A percentile compares a stretch with the other conserved stretches of the same genome.
Evolutionary conservation across 345 rosid genomes (phyloP).

Genomic region (Acer yangbiense): DNA sequence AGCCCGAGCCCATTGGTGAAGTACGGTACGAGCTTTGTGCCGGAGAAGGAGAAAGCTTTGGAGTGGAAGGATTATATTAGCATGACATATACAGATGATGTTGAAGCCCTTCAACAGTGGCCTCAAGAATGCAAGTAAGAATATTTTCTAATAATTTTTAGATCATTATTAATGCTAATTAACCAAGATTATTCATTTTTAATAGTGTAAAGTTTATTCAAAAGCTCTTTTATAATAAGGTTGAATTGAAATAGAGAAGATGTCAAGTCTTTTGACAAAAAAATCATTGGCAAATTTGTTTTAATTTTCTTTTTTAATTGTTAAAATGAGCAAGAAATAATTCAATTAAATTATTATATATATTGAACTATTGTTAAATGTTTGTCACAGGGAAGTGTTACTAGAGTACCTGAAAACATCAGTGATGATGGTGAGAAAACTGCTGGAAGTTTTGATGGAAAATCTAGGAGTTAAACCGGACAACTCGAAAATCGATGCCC

Average conservation of each 20-base stretch:
- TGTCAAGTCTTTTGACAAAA: too few species aligned
- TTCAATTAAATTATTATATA: too few species aligned
- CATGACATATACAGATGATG: constrained; percentile 52
- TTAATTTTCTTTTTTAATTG: neutral
- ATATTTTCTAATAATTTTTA: too few species aligned
- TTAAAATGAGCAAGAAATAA: too few species aligned
- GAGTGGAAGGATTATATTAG: constrained; percentile 72
- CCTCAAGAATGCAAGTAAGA: constrained; percentile 51
- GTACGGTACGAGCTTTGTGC: constrained; percentile 58
- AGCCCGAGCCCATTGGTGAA: constrained; percentile 55
- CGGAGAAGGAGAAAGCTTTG: constrained; percentile 58
- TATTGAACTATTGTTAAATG: neutral
- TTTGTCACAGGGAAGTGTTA: constrained; percentile 41
- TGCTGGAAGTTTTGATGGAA: constrained; percentile 40
- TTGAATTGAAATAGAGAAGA: too few species aligned
- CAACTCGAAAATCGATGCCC: constrained; percentile 39
- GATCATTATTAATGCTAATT: too few species aligned
- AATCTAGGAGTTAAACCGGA: constrained; percentile 42
- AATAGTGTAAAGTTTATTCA: too few species aligned
- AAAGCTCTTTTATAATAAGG: too few species aligned
- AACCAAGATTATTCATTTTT: too few species aligned
- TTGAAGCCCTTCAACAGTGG: constrained; percentile 57
- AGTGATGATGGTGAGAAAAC: constrained; percentile 38
- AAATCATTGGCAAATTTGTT: too few species aligned
- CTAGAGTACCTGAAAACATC: constrained; percentile 50